These are phyloP conservation scores for Kwoniella mangroviensis DNA, from an alignment of 768 basidiomycete genomes.

Conservation along the genomic window DNA sequence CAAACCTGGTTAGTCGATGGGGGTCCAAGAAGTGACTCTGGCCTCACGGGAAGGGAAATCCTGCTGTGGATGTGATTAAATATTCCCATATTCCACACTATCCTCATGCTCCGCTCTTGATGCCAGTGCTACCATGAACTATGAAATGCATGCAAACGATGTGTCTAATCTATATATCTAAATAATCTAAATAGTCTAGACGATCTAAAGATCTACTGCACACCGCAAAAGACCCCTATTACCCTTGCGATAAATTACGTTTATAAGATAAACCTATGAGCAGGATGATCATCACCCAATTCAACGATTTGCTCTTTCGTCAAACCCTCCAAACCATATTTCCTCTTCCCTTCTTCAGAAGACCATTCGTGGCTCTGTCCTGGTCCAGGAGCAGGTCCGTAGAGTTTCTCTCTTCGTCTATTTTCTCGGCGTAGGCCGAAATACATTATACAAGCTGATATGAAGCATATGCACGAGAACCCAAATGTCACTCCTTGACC, in stretches of 20 bases:
- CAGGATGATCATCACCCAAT: slow-evolving; percentile 46
- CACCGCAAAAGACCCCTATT: not conserved
- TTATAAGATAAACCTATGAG: slow-evolving; percentile 42
- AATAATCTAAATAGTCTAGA: too few species aligned
- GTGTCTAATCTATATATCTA: too few species aligned
- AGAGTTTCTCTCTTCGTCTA: slow-evolving; percentile 50
- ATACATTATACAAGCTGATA: slow-evolving; percentile 45
- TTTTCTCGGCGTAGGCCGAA: slow-evolving; percentile 54
- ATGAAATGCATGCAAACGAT: too few species aligned
- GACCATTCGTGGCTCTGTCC: slow-evolving; percentile 28
- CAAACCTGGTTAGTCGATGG: too few species aligned
- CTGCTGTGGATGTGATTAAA: too few species aligned
- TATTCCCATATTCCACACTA: too few species aligned
- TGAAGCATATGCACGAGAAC: slow-evolving; percentile 47
- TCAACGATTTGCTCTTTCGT: slow-evolving; percentile 39
- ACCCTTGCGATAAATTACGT: not conserved
- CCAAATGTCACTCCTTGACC: slow-evolving; percentile 56
- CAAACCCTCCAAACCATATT: slow-evolving; percentile 37
- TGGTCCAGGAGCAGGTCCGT: slow-evolving; percentile 36
- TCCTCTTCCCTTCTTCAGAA: slow-evolving; percentile 32
- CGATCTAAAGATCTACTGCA: too few species aligned
- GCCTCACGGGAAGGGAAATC: too few species aligned
- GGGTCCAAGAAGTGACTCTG: too few species aligned
- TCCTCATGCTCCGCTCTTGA: too few species aligned
- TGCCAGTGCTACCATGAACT: too few species aligned